Base-by-base conservation (phyloP, 176 grass and related monocot genomes). In the Phyllostachys edulis region DNA sequence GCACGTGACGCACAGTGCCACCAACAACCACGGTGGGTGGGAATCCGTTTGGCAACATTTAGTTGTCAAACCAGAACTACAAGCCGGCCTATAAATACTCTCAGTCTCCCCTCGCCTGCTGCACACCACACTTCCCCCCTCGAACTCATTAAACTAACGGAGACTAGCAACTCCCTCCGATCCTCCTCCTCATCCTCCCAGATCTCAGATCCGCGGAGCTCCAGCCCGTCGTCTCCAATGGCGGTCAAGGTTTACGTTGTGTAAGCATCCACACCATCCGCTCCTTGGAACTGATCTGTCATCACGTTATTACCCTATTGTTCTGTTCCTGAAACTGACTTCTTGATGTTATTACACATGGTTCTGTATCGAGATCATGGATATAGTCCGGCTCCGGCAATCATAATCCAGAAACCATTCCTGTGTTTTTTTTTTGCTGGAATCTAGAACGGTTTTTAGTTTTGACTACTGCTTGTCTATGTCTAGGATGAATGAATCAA, bases 221-320 rank as follows among this genome's bases (percentile, higher is more conserved):
- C 84, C 67, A 10, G 2, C 10, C 3, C 18, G 6, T 47, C 79
- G 41, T 47, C 73, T 73, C 79, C 73, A 73, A 90, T 90, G 88
- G 88, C 84, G 84, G 88, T 83, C 84, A 90, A 90, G 84, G 50
- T 90, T 84, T 90, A 90, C 79, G 84, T 90, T 67, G 88, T 90
- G 84, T 90, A 90, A 86, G 88, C 69, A 41, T 7, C 59, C 73
- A 36, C 65, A 21, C 18, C 20, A 21, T 16, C 54, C 7, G 20
- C 18, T 49, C 6, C 61, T 40, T 66, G 40, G 13, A 85, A 57
- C 32, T 65, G 0, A 26, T 59, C 18, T n/a, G n/a, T n/a, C 10
- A n/a, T 2, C 20, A 7, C 27, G 0, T 16, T 56, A 21, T 16
- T 56, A 21, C 51, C 49, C 11, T 20, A 9, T 83, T 44, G 24